phyloP scores from a whole-genome alignment of 2,329 filamentous ascomycete species.

The Cordyceps cicadae region DNA sequence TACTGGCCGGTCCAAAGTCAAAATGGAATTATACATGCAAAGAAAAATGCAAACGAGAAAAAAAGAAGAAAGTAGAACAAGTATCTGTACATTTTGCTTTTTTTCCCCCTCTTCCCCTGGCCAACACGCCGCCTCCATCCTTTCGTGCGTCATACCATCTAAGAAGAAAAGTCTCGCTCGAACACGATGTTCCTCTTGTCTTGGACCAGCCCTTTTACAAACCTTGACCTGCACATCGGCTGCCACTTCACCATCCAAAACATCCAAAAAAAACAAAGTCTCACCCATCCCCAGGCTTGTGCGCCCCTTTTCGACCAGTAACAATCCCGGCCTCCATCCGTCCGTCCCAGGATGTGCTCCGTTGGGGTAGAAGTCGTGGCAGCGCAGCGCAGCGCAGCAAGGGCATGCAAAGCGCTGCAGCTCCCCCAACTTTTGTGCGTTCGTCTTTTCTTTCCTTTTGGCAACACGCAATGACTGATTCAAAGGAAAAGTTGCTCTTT shows the following conservation, averaged over 20 bases:
- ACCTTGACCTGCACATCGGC: background rate
- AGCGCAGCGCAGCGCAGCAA: background rate
- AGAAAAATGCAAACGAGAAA: background rate
- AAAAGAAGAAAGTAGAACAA: background rate
- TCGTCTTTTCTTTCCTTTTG: background rate
- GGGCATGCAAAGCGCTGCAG: background rate
- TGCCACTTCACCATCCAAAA: constrained; percentile 1
- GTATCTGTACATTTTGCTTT: background rate
- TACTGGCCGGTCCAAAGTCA: background rate
- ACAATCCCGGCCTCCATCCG: background rate
- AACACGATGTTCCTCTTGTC: background rate
- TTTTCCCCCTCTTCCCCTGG: background rate
- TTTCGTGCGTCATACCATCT: background rate
- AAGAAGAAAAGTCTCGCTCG: background rate
- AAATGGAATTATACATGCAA: background rate
- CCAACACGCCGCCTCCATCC: background rate
- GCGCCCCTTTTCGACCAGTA: background rate
- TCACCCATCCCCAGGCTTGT: background rate
- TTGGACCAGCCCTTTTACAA: background rate
- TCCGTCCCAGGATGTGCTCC: background rate
- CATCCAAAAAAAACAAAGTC: background rate
- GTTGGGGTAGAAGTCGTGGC: background rate
- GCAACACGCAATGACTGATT: background rate
- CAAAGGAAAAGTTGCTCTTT: background rate
- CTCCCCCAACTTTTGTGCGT: background rate